Percentiles rank a stretch among this genome's conserved stretches.
Conservation (phyloP, 371 early-diverging fungal species). For the Coemansia sp. region DNA sequence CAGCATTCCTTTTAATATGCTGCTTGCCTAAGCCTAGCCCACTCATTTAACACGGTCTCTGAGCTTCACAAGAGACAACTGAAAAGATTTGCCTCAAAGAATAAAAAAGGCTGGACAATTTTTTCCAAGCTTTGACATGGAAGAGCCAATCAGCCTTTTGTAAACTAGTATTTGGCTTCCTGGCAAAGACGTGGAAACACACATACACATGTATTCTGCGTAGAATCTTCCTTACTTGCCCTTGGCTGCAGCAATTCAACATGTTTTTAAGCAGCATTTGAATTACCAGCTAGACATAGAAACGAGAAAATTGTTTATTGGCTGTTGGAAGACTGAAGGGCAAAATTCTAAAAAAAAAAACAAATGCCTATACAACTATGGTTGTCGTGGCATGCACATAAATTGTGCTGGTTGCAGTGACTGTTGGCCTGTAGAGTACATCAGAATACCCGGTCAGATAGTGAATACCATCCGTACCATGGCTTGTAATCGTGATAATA, state of each 20-base stretch:
- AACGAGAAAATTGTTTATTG: no score
- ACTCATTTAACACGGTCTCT: no score
- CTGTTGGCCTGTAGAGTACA: conserved; percentile 8
- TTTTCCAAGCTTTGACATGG: not conserved
- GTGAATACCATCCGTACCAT: conserved; percentile 6
- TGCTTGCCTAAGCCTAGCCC: not conserved
- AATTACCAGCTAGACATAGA: no score
- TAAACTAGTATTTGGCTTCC: no score
- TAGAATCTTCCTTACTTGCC: no score
- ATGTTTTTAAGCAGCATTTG: no score
- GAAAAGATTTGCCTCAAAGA: not conserved
- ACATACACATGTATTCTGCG: no score
- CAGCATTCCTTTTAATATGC: not conserved
- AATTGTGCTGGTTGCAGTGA: conserved; percentile 1
- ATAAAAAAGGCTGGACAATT: not conserved
- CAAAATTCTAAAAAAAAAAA: not conserved
- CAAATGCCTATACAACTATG: not conserved
- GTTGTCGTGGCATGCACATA: conserved; percentile 3
- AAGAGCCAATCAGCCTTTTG: no score
- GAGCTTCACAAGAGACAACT: no score
- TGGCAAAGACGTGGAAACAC: no score
- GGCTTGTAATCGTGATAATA: not conserved
- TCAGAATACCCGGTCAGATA: conserved; percentile 5
- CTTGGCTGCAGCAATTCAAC: no score
- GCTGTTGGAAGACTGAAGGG: no score